Conservation (phyloP, 352 stramenopile genomes). For the Pythium sukuiense region DNA sequence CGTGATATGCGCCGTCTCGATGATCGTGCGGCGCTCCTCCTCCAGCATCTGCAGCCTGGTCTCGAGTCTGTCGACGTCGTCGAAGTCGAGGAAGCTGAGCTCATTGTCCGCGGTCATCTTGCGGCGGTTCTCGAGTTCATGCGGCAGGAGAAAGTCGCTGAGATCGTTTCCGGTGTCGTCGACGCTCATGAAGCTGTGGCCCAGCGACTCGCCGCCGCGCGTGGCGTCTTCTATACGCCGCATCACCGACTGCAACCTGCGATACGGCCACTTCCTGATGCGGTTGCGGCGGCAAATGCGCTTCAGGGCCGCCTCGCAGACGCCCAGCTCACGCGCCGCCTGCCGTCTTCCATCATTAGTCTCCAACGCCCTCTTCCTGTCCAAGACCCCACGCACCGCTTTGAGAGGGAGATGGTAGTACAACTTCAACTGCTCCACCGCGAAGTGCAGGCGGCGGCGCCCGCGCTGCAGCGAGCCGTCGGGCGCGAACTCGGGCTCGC, state of each 20-base stretch:
- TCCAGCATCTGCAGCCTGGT: not conserved
- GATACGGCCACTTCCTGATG: constrained; percentile 76
- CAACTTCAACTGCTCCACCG: constrained; percentile 51
- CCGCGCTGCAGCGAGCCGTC: constrained; percentile 3
- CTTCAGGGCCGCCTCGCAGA: constrained; percentile 84
- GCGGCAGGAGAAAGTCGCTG: constrained; percentile 22
- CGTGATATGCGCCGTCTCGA: not conserved
- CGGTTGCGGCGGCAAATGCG: constrained; percentile 72
- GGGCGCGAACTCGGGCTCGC: not conserved
- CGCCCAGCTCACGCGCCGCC: constrained; percentile 53
- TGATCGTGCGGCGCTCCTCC: not conserved
- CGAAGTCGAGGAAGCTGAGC: not conserved
- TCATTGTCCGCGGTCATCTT: constrained; percentile 2
- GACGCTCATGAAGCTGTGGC: constrained; percentile 1
- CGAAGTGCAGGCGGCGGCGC: constrained; percentile 53
- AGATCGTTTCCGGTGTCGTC: not conserved
- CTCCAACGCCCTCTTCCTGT: not conserved
- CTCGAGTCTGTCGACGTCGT: not conserved
- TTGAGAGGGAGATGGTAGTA: constrained; percentile 77
- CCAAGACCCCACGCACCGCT: constrained; percentile 36
- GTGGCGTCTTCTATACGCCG: constrained; percentile 39
- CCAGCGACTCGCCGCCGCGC: not conserved
- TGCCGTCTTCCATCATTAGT: constrained; percentile 30
- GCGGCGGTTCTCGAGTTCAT: constrained; percentile 23
- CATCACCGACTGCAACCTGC: constrained; percentile 59